Base-by-base conservation (phyloP, 805 yeast genomes). In the Starmerella tilneyi region DNA sequence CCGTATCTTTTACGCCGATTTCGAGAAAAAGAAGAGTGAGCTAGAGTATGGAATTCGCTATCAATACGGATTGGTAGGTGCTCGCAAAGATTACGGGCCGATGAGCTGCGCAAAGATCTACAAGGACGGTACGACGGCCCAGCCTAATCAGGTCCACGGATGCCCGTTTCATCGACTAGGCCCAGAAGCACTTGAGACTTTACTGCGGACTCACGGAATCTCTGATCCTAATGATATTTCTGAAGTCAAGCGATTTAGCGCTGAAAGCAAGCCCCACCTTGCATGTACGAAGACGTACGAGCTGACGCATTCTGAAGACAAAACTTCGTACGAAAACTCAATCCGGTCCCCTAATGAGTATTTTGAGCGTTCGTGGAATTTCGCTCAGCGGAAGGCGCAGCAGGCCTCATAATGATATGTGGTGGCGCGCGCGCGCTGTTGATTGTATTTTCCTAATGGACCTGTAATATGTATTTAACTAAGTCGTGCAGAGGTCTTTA, bases 251-350 rank as follows among this genome's bases (percentile, higher is more conserved):
- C 89, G 82, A 39, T 75, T 81, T 44, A 79, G 81, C 36, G 73
- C 72, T 39, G 72, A 73, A 44, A 76, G 79, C 26, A 84, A 83
- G 51, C 88, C 75, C 60, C 85, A 89, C 20, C 71, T 78, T 31
- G 96, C 97, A 0, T 88, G 96, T 61, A 81, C 96, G 0, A 74
- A 83, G 58, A 95, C 84, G 3, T 84, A 84, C 63, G 96, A 88
- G 57, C 62, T 75, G 15, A 74, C 84, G 35, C 76, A 73, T 47
- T 55, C 63, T 3, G 62, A 63, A 15, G 66, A 61, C 44, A 57
- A 57, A 35, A 57, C 58, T 26, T 59, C 57, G 39, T 59, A 61
- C 34, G 81, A 76, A 47, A 78, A 75, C 48, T 69, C 75, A 38
- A 81, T 89, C 45, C 74, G 74, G 15, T 94, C 86, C 65, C 97